These are phyloP conservation scores for Didymella lethalis DNA, from an alignment of 2,329 filamentous ascomycete genomes.

Conservation along the genomic window DNA sequence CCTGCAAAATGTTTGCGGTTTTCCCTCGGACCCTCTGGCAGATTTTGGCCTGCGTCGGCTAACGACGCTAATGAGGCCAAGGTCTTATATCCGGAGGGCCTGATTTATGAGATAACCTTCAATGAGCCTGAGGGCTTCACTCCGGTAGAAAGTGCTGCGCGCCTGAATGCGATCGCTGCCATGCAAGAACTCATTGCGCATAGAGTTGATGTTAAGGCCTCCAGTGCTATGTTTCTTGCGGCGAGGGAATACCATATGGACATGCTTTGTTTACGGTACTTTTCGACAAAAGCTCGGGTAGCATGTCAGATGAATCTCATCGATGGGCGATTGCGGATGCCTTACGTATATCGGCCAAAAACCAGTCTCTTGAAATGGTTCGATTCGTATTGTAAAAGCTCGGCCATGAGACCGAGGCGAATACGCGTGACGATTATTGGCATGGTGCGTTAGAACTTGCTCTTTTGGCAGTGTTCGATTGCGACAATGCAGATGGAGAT, in stretches of 20 bases:
- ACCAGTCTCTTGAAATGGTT: not conserved
- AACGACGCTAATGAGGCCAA: too few relatives aligned
- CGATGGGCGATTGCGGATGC: not conserved
- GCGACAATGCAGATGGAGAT: not conserved
- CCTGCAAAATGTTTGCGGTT: too few relatives aligned
- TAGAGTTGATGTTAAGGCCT: not conserved
- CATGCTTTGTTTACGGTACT: not conserved
- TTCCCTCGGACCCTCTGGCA: too few relatives aligned
- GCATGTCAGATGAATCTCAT: not conserved
- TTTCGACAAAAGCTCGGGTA: not conserved
- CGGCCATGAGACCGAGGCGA: not conserved
- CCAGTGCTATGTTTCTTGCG: not conserved
- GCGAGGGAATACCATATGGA: not conserved
- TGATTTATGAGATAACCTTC: too few relatives aligned
- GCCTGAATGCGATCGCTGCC: not conserved
- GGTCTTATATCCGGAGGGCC: too few relatives aligned
- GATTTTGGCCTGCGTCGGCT: too few relatives aligned
- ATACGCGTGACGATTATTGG: not conserved
- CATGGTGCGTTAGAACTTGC: not conserved
- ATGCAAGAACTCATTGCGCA: not conserved
- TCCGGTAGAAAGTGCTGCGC: not conserved
- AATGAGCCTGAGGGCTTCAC: too few relatives aligned
- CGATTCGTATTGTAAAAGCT: not conserved
- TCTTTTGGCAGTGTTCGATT: not conserved
- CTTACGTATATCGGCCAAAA: not conserved